Percentiles rank a stretch among this genome's conserved stretches.
Conservation (phyloP, 2,329 filamentous ascomycete species). For the Arthrobotrys iridis region DNA sequence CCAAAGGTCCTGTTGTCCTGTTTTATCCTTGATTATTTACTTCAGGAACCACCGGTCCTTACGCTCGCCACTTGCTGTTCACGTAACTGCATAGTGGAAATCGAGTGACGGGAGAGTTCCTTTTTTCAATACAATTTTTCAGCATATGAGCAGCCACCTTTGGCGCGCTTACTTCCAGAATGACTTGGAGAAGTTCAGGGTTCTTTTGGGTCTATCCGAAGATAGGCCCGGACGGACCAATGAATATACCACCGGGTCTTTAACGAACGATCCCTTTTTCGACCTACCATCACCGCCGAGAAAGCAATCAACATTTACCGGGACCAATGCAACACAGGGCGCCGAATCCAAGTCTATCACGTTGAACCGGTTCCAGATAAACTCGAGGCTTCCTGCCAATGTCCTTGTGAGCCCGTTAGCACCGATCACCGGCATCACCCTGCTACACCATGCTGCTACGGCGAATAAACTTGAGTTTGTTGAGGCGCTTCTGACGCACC, state of each 20-base stretch:
- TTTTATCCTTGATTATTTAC: slow-evolving; percentile 5
- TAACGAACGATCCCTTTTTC: slow-evolving; percentile 66
- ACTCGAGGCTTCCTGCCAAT: slow-evolving; percentile 82
- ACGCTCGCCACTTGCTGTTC: slow-evolving; percentile 55
- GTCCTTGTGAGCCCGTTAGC: slow-evolving; percentile 62
- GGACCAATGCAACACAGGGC: slow-evolving; percentile 62
- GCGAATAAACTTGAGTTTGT: slow-evolving; percentile 79
- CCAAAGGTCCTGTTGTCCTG: no score
- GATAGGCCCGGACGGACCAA: slow-evolving; percentile 68
- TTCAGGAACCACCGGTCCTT: slow-evolving; percentile 56
- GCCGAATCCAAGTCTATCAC: slow-evolving; percentile 59
- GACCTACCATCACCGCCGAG: slow-evolving; percentile 59
- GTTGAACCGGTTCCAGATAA: slow-evolving; percentile 75
- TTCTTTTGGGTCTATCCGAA: slow-evolving; percentile 70
- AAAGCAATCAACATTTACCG: slow-evolving; percentile 59
- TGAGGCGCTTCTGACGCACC: slow-evolving; percentile 80
- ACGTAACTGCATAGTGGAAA: slow-evolving; percentile 51
- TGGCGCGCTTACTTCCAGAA: slow-evolving; percentile 98
- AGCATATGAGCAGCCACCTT: slow-evolving; percentile 92
- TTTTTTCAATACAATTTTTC: slow-evolving; percentile 49
- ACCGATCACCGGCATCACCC: slow-evolving; percentile 64
- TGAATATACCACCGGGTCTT: slow-evolving; percentile 67
- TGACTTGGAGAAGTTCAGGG: slow-evolving; percentile 94
- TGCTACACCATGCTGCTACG: slow-evolving; percentile 82
- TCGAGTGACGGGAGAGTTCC: slow-evolving; percentile 55